Evolutionary conservation across 257 asterid species (phyloP).

Genomic region (Salvia miltiorrhiza): DNA sequence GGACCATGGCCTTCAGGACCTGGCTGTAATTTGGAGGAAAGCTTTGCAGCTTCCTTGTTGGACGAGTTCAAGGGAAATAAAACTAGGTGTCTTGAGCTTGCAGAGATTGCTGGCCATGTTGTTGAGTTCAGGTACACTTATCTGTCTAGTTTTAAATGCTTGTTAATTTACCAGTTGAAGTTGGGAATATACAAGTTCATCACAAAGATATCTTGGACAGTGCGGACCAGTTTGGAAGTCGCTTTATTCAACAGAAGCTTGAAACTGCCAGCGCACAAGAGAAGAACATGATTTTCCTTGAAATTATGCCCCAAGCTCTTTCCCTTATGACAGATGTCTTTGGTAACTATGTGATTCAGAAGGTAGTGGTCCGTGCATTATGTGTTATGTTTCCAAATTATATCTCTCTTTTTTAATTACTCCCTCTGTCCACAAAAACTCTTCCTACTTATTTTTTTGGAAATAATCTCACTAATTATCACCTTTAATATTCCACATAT

Average conservation of each 20-base stretch:
- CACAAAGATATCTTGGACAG: slow-evolving; percentile 34
- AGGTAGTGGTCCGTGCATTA: slow-evolving; percentile 39
- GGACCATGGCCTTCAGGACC: slow-evolving; percentile 57
- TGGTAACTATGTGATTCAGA: slow-evolving; percentile 85
- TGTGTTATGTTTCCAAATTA: neutral
- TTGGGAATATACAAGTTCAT: neutral
- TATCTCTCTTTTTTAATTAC: neutral
- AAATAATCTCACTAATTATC: too few species aligned
- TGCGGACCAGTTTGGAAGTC: slow-evolving; percentile 83
- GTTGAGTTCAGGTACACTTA: slow-evolving; percentile 71
- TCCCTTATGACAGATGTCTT: slow-evolving; percentile 84
- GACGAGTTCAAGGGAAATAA: slow-evolving; percentile 78
- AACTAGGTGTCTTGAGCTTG: slow-evolving; percentile 64
- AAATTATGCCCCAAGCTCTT: slow-evolving; percentile 71
- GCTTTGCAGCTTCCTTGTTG: slow-evolving; percentile 49
- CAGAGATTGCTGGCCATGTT: slow-evolving; percentile 81
- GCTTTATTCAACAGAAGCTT: slow-evolving; percentile 86
- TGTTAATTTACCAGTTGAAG: neutral
- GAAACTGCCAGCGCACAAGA: slow-evolving; percentile 66
- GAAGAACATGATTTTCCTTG: slow-evolving; percentile 74
- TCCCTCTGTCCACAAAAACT: too few species aligned
- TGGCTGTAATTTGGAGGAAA: slow-evolving; percentile 45
- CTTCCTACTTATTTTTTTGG: too few species aligned
- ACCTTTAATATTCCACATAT: too few species aligned
- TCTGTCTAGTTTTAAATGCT: neutral